Base-by-base conservation (phyloP, 2,329 filamentous ascomycete genomes). In the Stemphylium vesicarium region DNA sequence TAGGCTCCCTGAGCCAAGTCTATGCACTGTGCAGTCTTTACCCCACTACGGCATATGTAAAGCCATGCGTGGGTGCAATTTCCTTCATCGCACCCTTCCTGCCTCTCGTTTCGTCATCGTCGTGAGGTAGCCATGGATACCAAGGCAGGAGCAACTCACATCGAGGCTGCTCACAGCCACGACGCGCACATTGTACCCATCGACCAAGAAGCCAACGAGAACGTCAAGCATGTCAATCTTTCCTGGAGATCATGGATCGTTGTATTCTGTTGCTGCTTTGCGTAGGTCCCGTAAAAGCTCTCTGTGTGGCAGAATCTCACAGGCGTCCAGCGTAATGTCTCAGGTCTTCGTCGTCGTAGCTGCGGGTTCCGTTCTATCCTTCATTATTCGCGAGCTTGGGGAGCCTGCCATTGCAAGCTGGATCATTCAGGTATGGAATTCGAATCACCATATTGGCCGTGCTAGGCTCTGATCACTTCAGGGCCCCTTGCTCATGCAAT, bases 401-500 rank as follows among this genome's bases (percentile, higher is more conserved):
- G 78, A 82, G 38, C 72, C 78, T 10, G 71, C 78, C 1, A 75
- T 84, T 13, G 75, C 81, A 1, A 82, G 82, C 24, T 85, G 83
- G 82, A 79, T 85, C 55, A 85, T 85, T 44, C 81, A 20, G 20
- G 20, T 20, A 20, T 20, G 20, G 20, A 20, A 20, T 4, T 20
- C 20, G 20, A 20, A 4, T 20, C 20, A 20, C 20, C 20, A 20
- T 4, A 4, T 20, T 20, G 20, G 20, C 20, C 4, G 20, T 20
- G 20, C 20, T 4, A 20, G 4, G 3, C 20, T 20, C 20, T 20
- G 20, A 20, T 4, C 20, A 20, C 3, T 4, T 20, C 20, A 82
- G 72, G 83, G 82, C 0, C 84, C 83, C 0, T 74, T 86, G 0
- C 77, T 85, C 9, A 84, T 85, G 78, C 84, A 85, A 70, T 79